Percentiles rank a stretch among this genome's conserved stretches.
phyloP scores from a whole-genome alignment of 768 basidiomycete species.

The Trametes punicea region DNA sequence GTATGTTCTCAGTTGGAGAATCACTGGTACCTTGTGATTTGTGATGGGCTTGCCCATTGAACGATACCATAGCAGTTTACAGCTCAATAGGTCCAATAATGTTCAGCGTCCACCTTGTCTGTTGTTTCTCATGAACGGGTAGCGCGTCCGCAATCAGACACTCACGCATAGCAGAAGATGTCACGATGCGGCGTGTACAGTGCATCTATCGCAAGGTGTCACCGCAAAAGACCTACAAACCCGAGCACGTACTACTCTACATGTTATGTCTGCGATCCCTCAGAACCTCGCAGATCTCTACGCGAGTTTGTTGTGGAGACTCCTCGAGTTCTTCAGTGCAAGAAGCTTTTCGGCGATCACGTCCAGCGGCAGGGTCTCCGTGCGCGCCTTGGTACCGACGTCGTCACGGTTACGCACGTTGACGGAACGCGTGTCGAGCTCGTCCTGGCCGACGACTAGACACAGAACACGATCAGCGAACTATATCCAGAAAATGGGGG shows the following conservation, averaged over 20 bases:
- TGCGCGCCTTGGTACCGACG: constrained; percentile 77
- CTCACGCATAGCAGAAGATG: too few species aligned
- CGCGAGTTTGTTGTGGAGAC: constrained; percentile 50
- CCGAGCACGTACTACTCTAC: too few species aligned
- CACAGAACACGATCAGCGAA: neutral
- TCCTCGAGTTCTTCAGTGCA: constrained; percentile 59
- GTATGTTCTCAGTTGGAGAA: neutral
- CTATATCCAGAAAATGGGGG: neutral
- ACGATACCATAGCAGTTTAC: too few species aligned
- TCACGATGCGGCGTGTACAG: too few species aligned
- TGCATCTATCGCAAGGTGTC: too few species aligned
- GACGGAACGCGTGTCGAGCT: constrained; percentile 80
- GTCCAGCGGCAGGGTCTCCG: constrained; percentile 71
- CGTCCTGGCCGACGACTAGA: constrained; percentile 92
- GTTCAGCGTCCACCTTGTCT: too few species aligned
- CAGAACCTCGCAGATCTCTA: neutral
- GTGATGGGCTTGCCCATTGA: too few species aligned
- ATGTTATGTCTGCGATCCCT: too few species aligned
- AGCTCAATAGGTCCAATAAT: too few species aligned
- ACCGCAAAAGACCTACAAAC: neutral
- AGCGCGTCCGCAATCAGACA: too few species aligned
- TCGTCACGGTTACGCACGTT: constrained; percentile 97
- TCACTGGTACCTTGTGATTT: neutral
- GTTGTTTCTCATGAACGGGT: too few species aligned
- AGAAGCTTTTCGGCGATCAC: constrained; percentile 68